Evolutionary conservation across 2,329 filamentous ascomycete genomes (phyloP).

Genomic region (Chaetothyriales sp.): DNA sequence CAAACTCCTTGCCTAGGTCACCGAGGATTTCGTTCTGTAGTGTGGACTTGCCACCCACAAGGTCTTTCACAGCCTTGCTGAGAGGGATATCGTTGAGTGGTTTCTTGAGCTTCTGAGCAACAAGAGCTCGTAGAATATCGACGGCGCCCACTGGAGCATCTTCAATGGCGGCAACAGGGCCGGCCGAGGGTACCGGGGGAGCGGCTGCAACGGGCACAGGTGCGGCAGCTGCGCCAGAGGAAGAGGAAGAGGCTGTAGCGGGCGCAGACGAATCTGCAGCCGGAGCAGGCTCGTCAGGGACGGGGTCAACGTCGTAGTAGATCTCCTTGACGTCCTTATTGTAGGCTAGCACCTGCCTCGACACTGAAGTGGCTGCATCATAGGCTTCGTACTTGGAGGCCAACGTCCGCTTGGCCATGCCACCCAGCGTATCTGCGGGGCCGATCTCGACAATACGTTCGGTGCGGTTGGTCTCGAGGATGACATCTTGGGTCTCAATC

Average conservation of each 20-base stretch:
- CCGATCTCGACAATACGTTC: conserved; percentile 97
- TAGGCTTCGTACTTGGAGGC: conserved; percentile 97
- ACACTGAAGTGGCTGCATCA: conserved; percentile 89
- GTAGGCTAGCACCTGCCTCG: conserved; percentile 96
- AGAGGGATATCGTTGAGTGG: conserved; percentile 72
- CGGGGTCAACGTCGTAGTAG: conserved; percentile 93
- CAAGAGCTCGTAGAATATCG: conserved; percentile 74
- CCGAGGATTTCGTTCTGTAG: conserved; percentile 97
- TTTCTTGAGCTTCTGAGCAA: conserved; percentile 98
- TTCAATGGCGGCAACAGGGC: conserved; percentile 71
- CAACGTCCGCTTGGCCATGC: conserved; percentile 91
- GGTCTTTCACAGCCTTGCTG: conserved; percentile 93
- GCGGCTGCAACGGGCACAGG: conserved; percentile 38
- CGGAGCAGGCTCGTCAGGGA: conserved; percentile 71
- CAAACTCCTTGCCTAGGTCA: conserved; percentile 95
- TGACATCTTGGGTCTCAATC: conserved; percentile 99
- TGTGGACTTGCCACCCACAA: conserved; percentile 96
- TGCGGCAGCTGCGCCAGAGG: conserved; percentile 41
- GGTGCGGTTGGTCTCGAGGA: conserved; percentile 86
- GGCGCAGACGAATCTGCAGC: conserved; percentile 25
- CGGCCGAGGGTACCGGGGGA: conserved; percentile 53
- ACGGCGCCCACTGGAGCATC: conserved; percentile 78
- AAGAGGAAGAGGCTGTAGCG: conserved; percentile 29
- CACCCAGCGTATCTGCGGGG: conserved; percentile 88
- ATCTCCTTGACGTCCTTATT: conserved; percentile 99